These are phyloP conservation scores for Fusarium sp. DNA, from an alignment of 2,329 filamentous ascomycete genomes.

Conservation along the genomic window DNA sequence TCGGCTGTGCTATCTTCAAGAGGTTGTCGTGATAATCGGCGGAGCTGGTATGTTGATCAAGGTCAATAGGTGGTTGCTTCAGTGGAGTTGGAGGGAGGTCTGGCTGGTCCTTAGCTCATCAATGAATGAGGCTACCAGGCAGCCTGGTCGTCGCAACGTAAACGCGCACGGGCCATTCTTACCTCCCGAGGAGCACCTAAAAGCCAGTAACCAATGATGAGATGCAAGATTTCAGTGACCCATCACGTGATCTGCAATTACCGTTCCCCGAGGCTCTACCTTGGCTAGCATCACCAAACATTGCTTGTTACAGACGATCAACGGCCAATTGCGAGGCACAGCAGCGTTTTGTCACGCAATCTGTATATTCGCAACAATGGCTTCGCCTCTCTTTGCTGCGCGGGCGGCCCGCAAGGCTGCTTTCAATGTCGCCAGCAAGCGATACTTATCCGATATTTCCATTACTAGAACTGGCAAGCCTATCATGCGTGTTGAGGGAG, in stretches of 20 bases:
- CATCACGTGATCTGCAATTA: constrained; percentile 47
- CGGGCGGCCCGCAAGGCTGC: constrained; percentile 65
- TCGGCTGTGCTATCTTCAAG: constrained; percentile 4
- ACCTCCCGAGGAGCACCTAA: not conserved
- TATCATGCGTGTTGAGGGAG: constrained; percentile 88
- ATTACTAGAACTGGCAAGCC: constrained; percentile 98
- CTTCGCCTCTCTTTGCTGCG: constrained; percentile 68
- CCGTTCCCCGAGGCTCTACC: constrained; percentile 45
- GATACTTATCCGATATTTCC: constrained; percentile 81
- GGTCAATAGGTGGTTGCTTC: constrained; percentile 30
- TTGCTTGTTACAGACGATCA: constrained; percentile 44
- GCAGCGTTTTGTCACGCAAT: constrained; percentile 50
- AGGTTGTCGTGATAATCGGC: constrained; percentile 5
- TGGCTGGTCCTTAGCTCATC: constrained; percentile 34
- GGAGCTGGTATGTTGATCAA: constrained; percentile 18
- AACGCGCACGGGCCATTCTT: constrained; percentile 43
- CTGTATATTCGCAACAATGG: constrained; percentile 61
- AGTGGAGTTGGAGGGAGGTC: constrained; percentile 41
- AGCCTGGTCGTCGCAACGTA: constrained; percentile 55
- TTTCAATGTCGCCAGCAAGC: constrained; percentile 63
- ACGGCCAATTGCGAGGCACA: constrained; percentile 52
- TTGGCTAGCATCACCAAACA: constrained; percentile 46
- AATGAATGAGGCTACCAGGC: constrained; percentile 58
- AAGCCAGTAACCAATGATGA: constrained; percentile 26
- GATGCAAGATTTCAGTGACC: constrained; percentile 42